Evolutionary conservation across 306 rosid species (phyloP), one percentile per base, ranked within the genome.

Genomic region (Cucurbita moschata): DNA sequence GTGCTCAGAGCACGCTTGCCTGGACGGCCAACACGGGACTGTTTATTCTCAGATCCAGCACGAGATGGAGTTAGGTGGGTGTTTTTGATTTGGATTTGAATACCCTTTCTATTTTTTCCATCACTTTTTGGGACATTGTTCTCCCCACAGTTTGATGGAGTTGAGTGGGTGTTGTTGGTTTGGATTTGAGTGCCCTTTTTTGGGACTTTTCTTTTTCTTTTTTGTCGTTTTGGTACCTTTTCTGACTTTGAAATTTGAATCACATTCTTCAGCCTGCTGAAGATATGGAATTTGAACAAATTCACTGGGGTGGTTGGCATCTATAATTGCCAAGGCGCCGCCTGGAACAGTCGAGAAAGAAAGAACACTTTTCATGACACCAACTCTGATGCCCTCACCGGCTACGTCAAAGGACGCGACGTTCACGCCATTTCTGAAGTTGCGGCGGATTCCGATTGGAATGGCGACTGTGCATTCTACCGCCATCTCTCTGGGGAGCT

Each of bases 271-370:
- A 88, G 92, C 83, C 60, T 94, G 80, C 80, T 94, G 73, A 94
- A 91, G 86, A 91, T 94, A 82, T 94, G 99, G 99, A 94, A 91
- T 83, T 87, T 90, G 96, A 94, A 91, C 77, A 85, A 83, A 80
- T 80, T 47, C 79, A 88, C 90, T 0, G 99, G 97, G 5, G 92
- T 94, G 3, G 4, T 94, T 1, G 99, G 99, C 3, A 85, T 91
- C 21, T 94, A 90, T 68, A 94, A 94, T 58, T 91, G 99, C 72
- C 99, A 94, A 79, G 99, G 99, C 1, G 99, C 99, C 0, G 99
- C 99, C 12, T 94, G 99, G 99, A 90, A 81, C 35, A 83, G 53
- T 10, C 0, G 55, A 0, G 89, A 89, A 73, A 86, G 87, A 73
- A 89, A 79, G 87, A 90, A 91, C 76, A 66, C 91, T 0, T 94